Evolutionary conservation across 768 basidiomycete genomes (phyloP).

Genomic region (Lenzites betulinus): DNA sequence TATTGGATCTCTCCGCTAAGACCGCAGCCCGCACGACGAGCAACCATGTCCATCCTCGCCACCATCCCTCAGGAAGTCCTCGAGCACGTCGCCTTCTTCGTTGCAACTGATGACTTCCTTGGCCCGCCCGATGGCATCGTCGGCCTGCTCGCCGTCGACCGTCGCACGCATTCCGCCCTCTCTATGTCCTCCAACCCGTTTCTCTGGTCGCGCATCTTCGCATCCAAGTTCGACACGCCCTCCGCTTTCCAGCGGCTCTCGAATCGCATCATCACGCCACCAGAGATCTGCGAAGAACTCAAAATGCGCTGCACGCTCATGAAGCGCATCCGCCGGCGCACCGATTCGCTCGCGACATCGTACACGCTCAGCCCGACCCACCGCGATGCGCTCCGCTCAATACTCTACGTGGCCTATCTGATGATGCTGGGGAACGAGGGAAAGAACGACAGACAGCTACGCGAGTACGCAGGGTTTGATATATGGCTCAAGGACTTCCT

Average conservation of each 20-base stretch:
- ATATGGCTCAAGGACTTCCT: conserved; percentile 68
- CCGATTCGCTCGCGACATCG: conserved; percentile 27
- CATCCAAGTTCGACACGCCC: conserved; percentile 62
- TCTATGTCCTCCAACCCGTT: conserved; percentile 58
- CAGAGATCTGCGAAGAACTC: conserved; percentile 49
- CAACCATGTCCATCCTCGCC: conserved; percentile 19
- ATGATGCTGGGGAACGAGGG: conserved; percentile 84
- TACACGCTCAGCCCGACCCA: conserved; percentile 16
- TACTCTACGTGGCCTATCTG: conserved; percentile 69
- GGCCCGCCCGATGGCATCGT: conserved; percentile 64
- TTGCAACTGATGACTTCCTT: conserved; percentile 50
- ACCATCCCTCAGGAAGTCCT: conserved; percentile 75
- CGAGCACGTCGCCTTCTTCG: conserved; percentile 73
- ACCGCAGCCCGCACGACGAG: conserved; percentile 8
- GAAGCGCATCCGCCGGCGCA: conserved; percentile 52
- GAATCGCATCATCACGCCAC: not conserved
- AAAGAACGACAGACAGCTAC: conserved; percentile 68
- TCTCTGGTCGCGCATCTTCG: conserved; percentile 74
- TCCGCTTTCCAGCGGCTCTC: conserved; percentile 52
- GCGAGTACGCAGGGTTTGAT: conserved; percentile 65
- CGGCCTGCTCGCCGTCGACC: conserved; percentile 57
- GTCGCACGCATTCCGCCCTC: conserved; percentile 48
- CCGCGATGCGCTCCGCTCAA: conserved; percentile 37
- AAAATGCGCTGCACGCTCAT: conserved; percentile 59
- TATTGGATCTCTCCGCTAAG: not conserved